Percentiles rank a stretch among this genome's conserved stretches.
Evolutionary conservation across 2,329 filamentous ascomycete species (phyloP).

Genomic region (Colletotrichum euphorbiae): DNA sequence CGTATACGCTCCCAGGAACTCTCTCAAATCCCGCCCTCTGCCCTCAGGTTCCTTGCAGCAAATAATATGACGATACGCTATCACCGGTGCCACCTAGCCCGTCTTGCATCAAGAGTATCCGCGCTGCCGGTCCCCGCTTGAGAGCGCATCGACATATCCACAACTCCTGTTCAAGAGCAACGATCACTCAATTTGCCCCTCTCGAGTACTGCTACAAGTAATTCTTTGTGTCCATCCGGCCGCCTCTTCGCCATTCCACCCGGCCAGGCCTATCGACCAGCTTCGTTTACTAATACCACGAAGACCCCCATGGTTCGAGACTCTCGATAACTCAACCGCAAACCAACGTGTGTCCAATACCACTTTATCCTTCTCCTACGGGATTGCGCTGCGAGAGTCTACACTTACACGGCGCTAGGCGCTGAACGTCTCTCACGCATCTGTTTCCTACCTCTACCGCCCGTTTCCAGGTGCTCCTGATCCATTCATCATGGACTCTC

Average conservation of each 20-base stretch:
- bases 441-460: too few relatives aligned
- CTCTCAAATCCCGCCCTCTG: slow-evolving; percentile 22
- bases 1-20: background rate
- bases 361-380: too few relatives aligned
- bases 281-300: background rate
- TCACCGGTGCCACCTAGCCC: slow-evolving; percentile 13
- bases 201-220: background rate
- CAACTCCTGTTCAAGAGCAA: background rate
- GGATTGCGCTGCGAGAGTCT: background rate
- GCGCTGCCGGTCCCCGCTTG: background rate
- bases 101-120: slow-evolving; percentile 9
- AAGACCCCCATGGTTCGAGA: background rate
- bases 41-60: slow-evolving; percentile 16
- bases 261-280: too few relatives aligned
- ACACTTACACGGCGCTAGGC: slow-evolving; percentile 11
- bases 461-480: too few relatives aligned
- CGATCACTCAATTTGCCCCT: background rate
- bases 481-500: slow-evolving; percentile 30
- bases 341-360: background rate
- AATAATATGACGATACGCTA: slow-evolving; percentile 18
- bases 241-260: background rate
- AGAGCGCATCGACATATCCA: background rate
- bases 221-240: background rate
- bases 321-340: background rate
- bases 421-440: background rate